Evolutionary conservation across 352 stramenopile species (phyloP).

Genomic region (Pythium brachiatum): DNA sequence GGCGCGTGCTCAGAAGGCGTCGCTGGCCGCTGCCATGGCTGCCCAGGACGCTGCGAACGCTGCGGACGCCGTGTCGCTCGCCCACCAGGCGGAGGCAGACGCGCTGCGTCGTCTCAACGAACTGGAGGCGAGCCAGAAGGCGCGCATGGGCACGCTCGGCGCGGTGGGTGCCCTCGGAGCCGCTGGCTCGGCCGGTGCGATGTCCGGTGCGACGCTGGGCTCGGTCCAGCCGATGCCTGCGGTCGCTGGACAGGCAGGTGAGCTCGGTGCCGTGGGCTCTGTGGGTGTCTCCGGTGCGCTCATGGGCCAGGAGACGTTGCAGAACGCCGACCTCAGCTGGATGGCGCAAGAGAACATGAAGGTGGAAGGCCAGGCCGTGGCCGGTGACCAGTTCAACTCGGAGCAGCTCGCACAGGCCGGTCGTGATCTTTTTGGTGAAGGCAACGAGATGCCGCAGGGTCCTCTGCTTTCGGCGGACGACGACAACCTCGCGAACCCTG

Average conservation of each 20-base stretch:
- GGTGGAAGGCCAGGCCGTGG: slow-evolving; percentile 74
- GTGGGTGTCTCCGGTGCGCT: slow-evolving; percentile 70
- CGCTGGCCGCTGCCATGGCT: slow-evolving; percentile 67
- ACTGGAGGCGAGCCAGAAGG: slow-evolving; percentile 49
- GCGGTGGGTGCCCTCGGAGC: slow-evolving; percentile 54
- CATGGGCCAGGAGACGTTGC: slow-evolving; percentile 75
- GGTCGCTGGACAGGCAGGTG: slow-evolving; percentile 62
- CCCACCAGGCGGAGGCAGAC: slow-evolving; percentile 73
- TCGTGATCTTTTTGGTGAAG: slow-evolving; percentile 82
- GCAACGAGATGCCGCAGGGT: slow-evolving; percentile 67
- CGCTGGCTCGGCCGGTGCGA: slow-evolving; percentile 46
- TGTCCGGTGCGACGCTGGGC: slow-evolving; percentile 53
- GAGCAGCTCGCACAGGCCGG: slow-evolving; percentile 85
- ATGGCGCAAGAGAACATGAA: slow-evolving; percentile 79
- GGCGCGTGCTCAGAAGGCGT: slow-evolving; percentile 65
- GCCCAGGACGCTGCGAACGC: slow-evolving; percentile 73
- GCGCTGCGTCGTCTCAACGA: slow-evolving; percentile 68
- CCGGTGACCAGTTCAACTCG: slow-evolving; percentile 61
- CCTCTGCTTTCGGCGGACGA: slow-evolving; percentile 85
- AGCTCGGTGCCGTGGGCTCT: slow-evolving; percentile 74
- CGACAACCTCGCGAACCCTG: slow-evolving; percentile 83
- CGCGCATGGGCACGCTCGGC: slow-evolving; percentile 51
- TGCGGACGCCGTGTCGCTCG: slow-evolving; percentile 65
- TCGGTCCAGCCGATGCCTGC: slow-evolving; percentile 67
- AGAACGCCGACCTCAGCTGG: slow-evolving; percentile 85